phyloP scores from a whole-genome alignment of 2,329 filamentous ascomycete genomes.

The Alternaria solani region DNA sequence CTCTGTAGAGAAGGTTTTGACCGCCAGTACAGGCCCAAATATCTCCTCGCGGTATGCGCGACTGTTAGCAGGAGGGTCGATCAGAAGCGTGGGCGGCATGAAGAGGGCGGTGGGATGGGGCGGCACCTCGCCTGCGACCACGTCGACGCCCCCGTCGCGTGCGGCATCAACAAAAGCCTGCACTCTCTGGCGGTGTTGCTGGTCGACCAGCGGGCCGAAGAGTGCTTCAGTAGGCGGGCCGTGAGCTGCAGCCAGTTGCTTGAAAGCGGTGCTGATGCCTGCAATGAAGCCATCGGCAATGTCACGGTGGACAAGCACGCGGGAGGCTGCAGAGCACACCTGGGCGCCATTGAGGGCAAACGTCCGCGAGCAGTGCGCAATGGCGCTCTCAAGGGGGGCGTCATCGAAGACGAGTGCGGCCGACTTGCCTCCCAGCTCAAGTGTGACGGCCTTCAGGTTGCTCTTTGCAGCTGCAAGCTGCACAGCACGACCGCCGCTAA shows the following conservation, averaged over 20 bases:
- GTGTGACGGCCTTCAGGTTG: constrained; percentile 52
- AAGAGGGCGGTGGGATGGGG: background rate
- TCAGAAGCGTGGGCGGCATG: constrained; percentile 7
- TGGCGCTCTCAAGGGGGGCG: constrained; percentile 58
- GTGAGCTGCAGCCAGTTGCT: constrained; percentile 4
- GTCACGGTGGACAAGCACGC: background rate
- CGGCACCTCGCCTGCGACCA: constrained; percentile 17
- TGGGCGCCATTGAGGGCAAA: constrained; percentile 7
- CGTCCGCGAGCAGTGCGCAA: constrained; percentile 16
- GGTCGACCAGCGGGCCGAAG: constrained; percentile 4
- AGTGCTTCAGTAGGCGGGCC: background rate
- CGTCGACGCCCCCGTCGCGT: constrained; percentile 20
- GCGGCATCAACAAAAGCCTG: constrained; percentile 3
- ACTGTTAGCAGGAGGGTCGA: constrained; percentile 3
- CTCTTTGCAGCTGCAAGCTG: constrained; percentile 51
- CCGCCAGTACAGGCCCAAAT: constrained; percentile 43
- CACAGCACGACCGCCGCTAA: constrained; percentile 50
- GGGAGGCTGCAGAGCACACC: constrained; percentile 7
- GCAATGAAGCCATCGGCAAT: constrained; percentile 2
- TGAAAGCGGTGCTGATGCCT: background rate
- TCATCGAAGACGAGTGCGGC: constrained; percentile 59
- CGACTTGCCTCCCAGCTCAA: constrained; percentile 59
- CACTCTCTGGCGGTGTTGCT: background rate
- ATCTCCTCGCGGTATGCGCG: constrained; percentile 32
- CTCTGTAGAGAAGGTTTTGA: constrained; percentile 45